A percentile compares a stretch with the other conserved stretches of the same genome.
Conservation (phyloP, 192 early-diverging fungal genomes). For the Rhizoclosmatium sp. region DNA sequence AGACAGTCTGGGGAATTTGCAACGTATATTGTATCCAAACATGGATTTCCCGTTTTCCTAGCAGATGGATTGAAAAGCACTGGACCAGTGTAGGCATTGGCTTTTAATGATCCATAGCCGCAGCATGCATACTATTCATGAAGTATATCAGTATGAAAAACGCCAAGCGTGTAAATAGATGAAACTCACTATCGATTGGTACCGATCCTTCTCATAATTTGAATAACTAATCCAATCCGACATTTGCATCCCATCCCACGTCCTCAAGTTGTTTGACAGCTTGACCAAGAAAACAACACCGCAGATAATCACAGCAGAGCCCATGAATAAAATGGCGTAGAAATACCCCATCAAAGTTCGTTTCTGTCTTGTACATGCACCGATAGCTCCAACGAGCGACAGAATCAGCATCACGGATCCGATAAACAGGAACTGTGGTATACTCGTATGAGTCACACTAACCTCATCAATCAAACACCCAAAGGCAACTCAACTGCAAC, state of each 20-base stretch:
- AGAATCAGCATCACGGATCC: neutral
- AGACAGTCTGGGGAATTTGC: neutral
- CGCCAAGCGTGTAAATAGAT: neutral
- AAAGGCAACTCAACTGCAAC: neutral
- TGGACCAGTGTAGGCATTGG: neutral
- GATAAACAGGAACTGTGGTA: neutral
- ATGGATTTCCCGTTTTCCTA: neutral
- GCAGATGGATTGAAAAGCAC: neutral
- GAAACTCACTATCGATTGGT: conserved; percentile 2
- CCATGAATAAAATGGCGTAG: neutral
- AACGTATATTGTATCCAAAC: neutral
- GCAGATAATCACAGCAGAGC: neutral
- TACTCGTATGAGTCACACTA: neutral
- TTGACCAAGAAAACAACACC: conserved; percentile 13
- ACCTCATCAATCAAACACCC: neutral
- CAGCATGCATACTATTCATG: conserved; percentile 7
- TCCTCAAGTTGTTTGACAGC: neutral
- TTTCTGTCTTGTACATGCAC: conserved; percentile 14
- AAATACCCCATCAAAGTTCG: conserved; percentile 6
- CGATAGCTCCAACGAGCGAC: neutral
- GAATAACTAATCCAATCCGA: neutral
- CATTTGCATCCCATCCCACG: neutral
- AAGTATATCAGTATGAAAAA: too few species aligned
- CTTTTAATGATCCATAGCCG: neutral
- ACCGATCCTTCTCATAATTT: conserved; percentile 7